Base-by-base conservation (phyloP, 192 early-diverging fungal genomes). In the Coemansia sp. region DNA sequence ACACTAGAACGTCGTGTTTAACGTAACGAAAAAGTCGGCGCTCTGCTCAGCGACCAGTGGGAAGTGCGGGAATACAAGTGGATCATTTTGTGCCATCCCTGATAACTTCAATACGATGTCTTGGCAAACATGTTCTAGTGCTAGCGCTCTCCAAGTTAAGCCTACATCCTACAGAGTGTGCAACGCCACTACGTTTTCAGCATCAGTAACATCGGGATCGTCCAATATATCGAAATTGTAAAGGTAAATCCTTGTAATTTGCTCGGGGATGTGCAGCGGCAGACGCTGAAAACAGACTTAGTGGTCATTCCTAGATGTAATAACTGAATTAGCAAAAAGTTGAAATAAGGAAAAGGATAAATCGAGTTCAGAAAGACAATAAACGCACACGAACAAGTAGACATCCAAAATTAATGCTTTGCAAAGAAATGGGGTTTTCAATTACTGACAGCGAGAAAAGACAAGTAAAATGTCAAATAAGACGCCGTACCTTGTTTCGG, bases 401-500 rank as follows among this genome's bases (percentile, higher is more conserved):
- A 3, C 1, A 30, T 30, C 30, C 30, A 41, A 41, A 41, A 41
- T 41, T 4, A 14, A 12, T 41, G 39, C 6, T 5, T 41, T 41
- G 7, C 39, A 14, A 41, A 41, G 6, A 6, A 41, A 14, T 4
- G 1, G 12, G 12, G 39, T 41, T 41, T 12, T 41, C 39, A 5
- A 12, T 41, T 41, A 41, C 12, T 14, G 39, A 41, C 39, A 41
- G 39, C 39, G 39, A 41, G 7, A 41, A 5, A 12, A 1, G 12
- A 41, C 39, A 30, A 2, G 30, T 30, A 30, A 30, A 30, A 30
- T 30, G 30, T 30, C 12, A 12, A 33, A 59, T 15, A 15, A 36
- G 24, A 9, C 43, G 18, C 34, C 57, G 21, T 45, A 43, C 36
- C 60, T 75, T 51, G 26, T 59, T 33, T 39, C 46, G 39, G 16